phyloP scores from a whole-genome alignment of 495 filamentous ascomycete genomes.

The Venustampulla echinocandica region DNA sequence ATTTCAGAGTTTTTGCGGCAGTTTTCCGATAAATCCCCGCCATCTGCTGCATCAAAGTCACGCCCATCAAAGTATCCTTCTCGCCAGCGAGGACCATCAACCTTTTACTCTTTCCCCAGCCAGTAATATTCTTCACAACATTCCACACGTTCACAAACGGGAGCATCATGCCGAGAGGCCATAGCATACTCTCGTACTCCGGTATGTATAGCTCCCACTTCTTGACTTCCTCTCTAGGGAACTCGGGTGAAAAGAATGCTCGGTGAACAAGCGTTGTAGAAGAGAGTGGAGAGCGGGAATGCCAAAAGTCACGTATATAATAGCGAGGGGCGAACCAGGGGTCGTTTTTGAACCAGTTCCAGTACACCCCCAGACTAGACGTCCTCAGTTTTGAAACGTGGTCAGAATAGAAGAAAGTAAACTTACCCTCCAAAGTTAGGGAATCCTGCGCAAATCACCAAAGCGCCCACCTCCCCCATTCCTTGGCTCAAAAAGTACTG shows the following conservation, averaged over 20 bases:
- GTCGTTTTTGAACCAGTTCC: conserved; percentile 36
- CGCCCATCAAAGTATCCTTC: conserved; percentile 27
- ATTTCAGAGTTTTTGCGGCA: conserved; percentile 11
- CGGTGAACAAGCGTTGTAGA: conserved; percentile 31
- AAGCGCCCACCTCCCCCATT: conserved; percentile 29
- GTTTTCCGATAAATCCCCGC: conserved; percentile 22
- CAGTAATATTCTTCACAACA: conserved; percentile 29
- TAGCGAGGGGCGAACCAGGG: conserved; percentile 34
- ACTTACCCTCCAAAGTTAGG: conserved; percentile 39
- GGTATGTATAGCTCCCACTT: conserved; percentile 29
- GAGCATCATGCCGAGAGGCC: conserved; percentile 34
- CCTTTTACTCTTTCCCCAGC: conserved; percentile 20
- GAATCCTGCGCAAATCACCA: conserved; percentile 32
- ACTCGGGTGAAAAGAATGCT: conserved; percentile 34
- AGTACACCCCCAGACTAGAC: conserved; percentile 29
- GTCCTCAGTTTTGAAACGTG: conserved; percentile 3
- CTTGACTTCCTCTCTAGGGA: conserved; percentile 23
- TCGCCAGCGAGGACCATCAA: conserved; percentile 35
- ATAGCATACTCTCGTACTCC: conserved; percentile 37
- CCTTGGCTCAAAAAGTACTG: conserved; percentile 36
- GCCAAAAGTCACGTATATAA: conserved; percentile 31
- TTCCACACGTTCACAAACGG: conserved; percentile 29
- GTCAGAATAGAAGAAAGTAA: not conserved
- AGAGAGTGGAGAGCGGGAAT: conserved; percentile 40
- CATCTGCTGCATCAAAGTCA: conserved; percentile 20